Evolutionary conservation across 805 yeast species (phyloP), one percentile per base, ranked within the genome.

Genomic region (Candida qinlingensis): DNA sequence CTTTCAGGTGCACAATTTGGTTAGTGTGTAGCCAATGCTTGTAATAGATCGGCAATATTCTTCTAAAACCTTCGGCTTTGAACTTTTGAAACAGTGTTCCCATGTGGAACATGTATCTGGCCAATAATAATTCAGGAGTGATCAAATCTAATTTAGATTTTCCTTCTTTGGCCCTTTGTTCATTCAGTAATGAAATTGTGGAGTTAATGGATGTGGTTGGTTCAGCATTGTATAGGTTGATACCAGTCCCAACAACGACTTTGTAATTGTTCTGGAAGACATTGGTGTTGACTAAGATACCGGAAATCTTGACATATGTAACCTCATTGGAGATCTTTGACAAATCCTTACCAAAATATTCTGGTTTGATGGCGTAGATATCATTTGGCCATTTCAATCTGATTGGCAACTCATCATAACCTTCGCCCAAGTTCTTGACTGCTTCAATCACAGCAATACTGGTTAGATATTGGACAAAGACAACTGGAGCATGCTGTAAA

Each of bases 331-430:
- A 82, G 31, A 74, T 71, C 0, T 73, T 69, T 9, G 70, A 67
- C 12, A 69, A 63, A 33, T 68, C 54, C 41, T 66, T 65, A 29
- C 69, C 73, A 39, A 75, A 75, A 54, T 69, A 77, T 46, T 81
- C 81, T 1, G 96, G 95, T 47, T 79, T 81, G 57, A 80, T 63
- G 4, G 85, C 80, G 61, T 88, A 94, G 11, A 94, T 69, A 65
- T 94, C 99, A 63, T 94, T 94, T 2, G 99, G 99, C 99, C 99
- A 94, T 63, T 94, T 94, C 51, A 94, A 75, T 44, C 80, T 75
- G 12, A 92, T 73, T 0, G 96, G 97, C 56, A 94, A 66, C 41
- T 80, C 84, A 25, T 80, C 83, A 62, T 83, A 88, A 0, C 87
- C 89, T 7, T 66, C 71, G 4, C 65, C 65, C 58, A 89, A 81